Conservation (phyloP, 2,329 filamentous ascomycete species). For the Ophiosphaerella korrae region DNA sequence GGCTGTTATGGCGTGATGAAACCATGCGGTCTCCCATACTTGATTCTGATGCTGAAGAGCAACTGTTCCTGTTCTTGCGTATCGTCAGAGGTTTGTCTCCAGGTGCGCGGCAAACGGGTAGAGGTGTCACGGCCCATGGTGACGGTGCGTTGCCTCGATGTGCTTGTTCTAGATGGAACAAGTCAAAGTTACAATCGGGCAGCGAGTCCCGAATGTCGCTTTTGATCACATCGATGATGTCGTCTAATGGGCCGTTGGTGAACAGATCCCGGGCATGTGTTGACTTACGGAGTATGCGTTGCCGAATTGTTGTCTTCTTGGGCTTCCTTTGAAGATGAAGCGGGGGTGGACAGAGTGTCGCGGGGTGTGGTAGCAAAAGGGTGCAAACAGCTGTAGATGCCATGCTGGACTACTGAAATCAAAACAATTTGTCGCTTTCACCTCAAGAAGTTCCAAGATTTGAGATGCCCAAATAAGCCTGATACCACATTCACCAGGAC, state of each 20-base stretch:
- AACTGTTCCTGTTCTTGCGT: conserved; percentile 40
- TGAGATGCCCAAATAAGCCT: too few species aligned
- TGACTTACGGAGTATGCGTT: conserved; percentile 30
- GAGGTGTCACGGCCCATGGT: conserved; percentile 30
- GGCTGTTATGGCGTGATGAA: conserved; percentile 18
- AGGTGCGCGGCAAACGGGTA: conserved; percentile 37
- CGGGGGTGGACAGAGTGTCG: conserved; percentile 31
- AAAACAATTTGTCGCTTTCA: conserved; percentile 9
- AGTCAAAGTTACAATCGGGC: conserved; percentile 13
- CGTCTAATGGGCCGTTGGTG: conserved; percentile 35
- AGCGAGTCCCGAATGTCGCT: conserved; percentile 33
- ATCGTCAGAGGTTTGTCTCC: conserved; percentile 38
- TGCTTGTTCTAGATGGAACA: conserved; percentile 18
- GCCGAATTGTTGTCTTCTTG: conserved; percentile 33
- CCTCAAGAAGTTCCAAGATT: background rate
- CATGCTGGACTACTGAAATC: conserved; percentile 16
- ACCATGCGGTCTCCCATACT: conserved; percentile 21
- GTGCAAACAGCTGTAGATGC: conserved; percentile 10
- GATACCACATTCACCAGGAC: too few species aligned
- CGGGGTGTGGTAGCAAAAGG: conserved; percentile 15
- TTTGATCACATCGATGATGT: conserved; percentile 43
- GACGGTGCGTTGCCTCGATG: conserved; percentile 23
- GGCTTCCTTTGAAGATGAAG: conserved; percentile 38
- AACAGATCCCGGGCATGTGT: conserved; percentile 12
- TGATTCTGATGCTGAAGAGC: conserved; percentile 35